Conservation (phyloP, 177 flowering plant species). For the Vitis hybrid region DNA sequence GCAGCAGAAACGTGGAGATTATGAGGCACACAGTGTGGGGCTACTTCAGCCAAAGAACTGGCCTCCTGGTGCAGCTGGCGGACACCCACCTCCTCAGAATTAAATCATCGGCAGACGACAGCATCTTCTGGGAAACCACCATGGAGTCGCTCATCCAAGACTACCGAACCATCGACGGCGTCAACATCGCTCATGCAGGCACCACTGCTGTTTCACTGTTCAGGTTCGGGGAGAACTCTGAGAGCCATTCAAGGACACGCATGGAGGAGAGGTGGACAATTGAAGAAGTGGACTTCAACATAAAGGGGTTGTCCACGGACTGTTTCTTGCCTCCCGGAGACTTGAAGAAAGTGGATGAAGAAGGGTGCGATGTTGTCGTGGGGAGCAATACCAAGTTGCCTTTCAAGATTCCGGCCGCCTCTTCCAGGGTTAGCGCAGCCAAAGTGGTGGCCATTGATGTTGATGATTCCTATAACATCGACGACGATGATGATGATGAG, state of each 20-base stretch:
- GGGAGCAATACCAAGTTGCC: conserved; percentile 22
- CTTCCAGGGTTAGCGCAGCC: conserved; percentile 30
- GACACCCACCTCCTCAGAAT: conserved; percentile 82
- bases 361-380: conserved; percentile 14
- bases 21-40: conserved; percentile 88
- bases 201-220: conserved; percentile 64
- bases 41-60: conserved; percentile 87
- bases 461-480: conserved; percentile 15
- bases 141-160: conserved; percentile 75
- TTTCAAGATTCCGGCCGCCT: conserved; percentile 18
- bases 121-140: conserved; percentile 82
- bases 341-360: conserved; percentile 57
- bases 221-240: conserved; percentile 66
- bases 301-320: conserved; percentile 74
- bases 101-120: conserved; percentile 39
- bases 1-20: conserved; percentile 73
- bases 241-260: conserved; percentile 58
- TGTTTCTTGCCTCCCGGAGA: conserved; percentile 88
- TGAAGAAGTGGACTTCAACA: conserved; percentile 87
- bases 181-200: conserved; percentile 78
- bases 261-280: conserved; percentile 89
- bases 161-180: conserved; percentile 69
- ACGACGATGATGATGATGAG: conserved; percentile 18
- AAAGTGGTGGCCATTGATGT: conserved; percentile 48
- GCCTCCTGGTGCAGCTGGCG: conserved; percentile 62